Conservation (phyloP, 768 basidiomycete genomes). For the Phylloporus scabripes region DNA sequence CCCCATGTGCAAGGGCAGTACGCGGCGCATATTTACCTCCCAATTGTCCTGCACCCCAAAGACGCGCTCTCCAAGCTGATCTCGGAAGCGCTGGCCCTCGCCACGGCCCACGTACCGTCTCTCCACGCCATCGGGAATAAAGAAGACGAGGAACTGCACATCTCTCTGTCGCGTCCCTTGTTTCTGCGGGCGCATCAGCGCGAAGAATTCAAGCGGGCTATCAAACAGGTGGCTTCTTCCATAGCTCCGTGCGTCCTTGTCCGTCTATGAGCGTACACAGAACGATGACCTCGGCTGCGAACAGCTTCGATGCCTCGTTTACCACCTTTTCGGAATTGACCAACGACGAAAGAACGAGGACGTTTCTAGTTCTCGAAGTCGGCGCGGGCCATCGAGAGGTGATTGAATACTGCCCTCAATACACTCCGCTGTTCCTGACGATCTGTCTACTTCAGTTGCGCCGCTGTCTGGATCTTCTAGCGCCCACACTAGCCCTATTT, state of each 20-base stretch:
- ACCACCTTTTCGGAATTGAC: constrained; percentile 61
- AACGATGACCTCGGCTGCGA: constrained; percentile 7
- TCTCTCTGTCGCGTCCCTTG: constrained; percentile 81
- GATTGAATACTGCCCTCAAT: constrained; percentile 10
- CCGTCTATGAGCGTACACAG: constrained; percentile 1
- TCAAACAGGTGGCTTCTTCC: constrained; percentile 47
- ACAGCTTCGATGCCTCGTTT: constrained; percentile 71
- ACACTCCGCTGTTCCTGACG: constrained; percentile 8
- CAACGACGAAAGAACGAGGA: constrained; percentile 78
- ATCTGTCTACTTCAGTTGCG: constrained; percentile 44
- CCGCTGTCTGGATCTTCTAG: constrained; percentile 48
- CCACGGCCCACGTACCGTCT: constrained; percentile 41
- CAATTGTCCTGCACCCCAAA: constrained; percentile 42
- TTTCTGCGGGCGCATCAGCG: constrained; percentile 77
- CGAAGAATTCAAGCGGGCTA: constrained; percentile 60
- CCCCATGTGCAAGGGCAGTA: constrained; percentile 89
- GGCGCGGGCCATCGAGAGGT: constrained; percentile 84
- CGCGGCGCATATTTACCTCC: constrained; percentile 72
- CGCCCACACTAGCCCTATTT: constrained; percentile 51
- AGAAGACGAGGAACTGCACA: constrained; percentile 52
- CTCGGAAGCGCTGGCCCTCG: constrained; percentile 38
- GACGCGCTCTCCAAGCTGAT: constrained; percentile 45
- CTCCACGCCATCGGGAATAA: constrained; percentile 41
- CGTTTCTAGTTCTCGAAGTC: constrained; percentile 75
- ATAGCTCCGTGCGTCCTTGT: constrained; percentile 39